Evolutionary conservation across 2,329 filamentous ascomycete genomes (phyloP).

Genomic region (Xylariaceae sp.): DNA sequence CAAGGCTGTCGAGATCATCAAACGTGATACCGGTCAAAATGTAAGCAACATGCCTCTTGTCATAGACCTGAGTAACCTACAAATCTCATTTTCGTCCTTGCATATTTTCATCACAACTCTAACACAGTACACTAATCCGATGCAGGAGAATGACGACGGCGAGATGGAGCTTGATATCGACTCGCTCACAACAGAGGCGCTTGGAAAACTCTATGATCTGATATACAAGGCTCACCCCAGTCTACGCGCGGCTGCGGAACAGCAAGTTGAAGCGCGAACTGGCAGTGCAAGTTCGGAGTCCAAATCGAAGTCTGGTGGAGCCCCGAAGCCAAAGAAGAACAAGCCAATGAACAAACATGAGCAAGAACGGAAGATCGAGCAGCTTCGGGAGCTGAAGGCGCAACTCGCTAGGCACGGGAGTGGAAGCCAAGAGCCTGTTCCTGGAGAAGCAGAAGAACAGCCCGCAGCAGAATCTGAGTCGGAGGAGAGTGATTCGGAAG

Average conservation of each 20-base stretch:
- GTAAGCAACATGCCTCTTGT: slow-evolving; percentile 44
- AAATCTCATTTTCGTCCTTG: background rate
- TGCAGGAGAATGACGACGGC: slow-evolving; percentile 53
- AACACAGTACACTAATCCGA: no score
- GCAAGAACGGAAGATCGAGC: slow-evolving; percentile 63
- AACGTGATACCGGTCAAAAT: slow-evolving; percentile 73
- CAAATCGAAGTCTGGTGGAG: slow-evolving; percentile 26
- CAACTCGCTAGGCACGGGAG: slow-evolving; percentile 42
- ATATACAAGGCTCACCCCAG: slow-evolving; percentile 35
- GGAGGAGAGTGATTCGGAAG: slow-evolving; percentile 27
- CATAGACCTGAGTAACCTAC: no score
- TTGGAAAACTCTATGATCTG: slow-evolving; percentile 45
- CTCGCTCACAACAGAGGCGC: slow-evolving; percentile 49
- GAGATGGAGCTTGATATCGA: slow-evolving; percentile 59
- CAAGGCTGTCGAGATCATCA: slow-evolving; percentile 83
- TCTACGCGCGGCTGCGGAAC: slow-evolving; percentile 29
- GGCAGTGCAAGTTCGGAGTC: slow-evolving; percentile 18
- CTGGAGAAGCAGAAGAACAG: slow-evolving; percentile 18
- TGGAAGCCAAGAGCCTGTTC: slow-evolving; percentile 33
- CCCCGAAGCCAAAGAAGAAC: slow-evolving; percentile 63
- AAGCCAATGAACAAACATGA: slow-evolving; percentile 73
- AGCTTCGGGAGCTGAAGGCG: slow-evolving; percentile 57
- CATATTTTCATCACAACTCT: slow-evolving; percentile 3
- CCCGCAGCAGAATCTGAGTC: slow-evolving; percentile 22
- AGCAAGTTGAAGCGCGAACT: slow-evolving; percentile 24